Base-by-base conservation (phyloP, 1,139 yeast genomes). In the Candida neerlandica region DNA sequence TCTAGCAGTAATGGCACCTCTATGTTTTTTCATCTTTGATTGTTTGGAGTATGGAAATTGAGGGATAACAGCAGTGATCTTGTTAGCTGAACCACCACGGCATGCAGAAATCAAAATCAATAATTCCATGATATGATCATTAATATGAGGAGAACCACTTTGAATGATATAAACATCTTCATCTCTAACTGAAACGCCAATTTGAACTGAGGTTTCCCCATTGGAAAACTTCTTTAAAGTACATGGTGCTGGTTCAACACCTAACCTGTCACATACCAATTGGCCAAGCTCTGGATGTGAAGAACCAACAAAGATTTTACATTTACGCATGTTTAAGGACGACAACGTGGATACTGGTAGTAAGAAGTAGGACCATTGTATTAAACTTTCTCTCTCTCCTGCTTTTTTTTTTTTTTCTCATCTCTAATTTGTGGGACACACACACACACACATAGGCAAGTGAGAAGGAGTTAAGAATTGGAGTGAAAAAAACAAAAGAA, bases 1-100 rank as follows among this genome's bases (percentile, higher is more conserved):
- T 69, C 94, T 92, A 51, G 99, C 98, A 10, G 98, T 92, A 60
- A 94, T 94, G 46, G 98, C 98, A 10, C 99, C 99, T 63, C 99
- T 80, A 52, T 92, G 84, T 71, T 94, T 94, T 71, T 94, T 98
- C 70, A 94, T 94, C 66, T 96, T 83, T 71, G 94, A 98, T 71
- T 94, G 99, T 70, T 98, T 84, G 21, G 98, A 98, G 65, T 94
- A 94, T 3, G 98, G 98, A 72, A 91, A 94, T 68, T 88, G 89
- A 47, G 99, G 99, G 58, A 94, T 79, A 38, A 94, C 96, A 1
- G 96, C 98, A 1, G 98, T 91, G 67, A 94, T 90, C 58, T 97
- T 81, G 64, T 97, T 82, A 2, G 98, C 98, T 51, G 96, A 86
- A 3, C 98, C 99, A 3, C 94, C 89, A 64, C 88, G 89, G 70